phyloP scores from a whole-genome alignment of 805 yeast species.

The Kazachstania africana region DNA sequence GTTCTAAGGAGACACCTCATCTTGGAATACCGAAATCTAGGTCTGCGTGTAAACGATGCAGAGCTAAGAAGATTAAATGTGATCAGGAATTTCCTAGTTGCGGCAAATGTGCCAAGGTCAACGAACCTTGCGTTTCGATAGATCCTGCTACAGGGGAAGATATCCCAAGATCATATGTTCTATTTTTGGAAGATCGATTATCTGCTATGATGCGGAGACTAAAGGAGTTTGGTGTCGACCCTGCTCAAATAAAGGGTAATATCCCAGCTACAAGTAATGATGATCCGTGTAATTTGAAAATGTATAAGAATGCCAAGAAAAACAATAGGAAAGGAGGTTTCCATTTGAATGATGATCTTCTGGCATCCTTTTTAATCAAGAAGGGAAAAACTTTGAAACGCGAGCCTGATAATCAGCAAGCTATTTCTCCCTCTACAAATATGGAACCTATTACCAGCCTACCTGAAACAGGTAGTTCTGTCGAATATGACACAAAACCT shows the following conservation, averaged over 20 bases:
- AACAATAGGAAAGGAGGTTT: too few species aligned
- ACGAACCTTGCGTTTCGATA: conserved; percentile 65
- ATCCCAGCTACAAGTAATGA: conserved; percentile 21
- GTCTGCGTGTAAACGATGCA: too few species aligned
- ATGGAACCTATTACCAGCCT: too few species aligned
- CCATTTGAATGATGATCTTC: conserved; percentile 11
- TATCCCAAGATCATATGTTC: conserved; percentile 69
- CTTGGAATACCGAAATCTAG: too few species aligned
- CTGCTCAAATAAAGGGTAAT: conserved; percentile 14
- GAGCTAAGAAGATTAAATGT: too few species aligned
- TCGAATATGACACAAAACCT: too few species aligned
- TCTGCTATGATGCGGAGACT: conserved; percentile 43
- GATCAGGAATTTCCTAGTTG: conserved; percentile 49
- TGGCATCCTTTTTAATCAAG: conserved; percentile 19
- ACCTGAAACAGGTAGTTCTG: too few species aligned
- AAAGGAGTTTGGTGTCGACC: conserved; percentile 32
- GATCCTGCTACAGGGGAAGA: conserved; percentile 86
- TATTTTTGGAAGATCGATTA: conserved; percentile 57
- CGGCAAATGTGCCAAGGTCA: conserved; percentile 43
- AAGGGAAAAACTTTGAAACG: conserved; percentile 13
- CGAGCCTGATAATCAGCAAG: too few species aligned
- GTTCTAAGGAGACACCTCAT: too few species aligned
- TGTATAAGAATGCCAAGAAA: too few species aligned
- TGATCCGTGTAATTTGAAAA: conserved; percentile 19
- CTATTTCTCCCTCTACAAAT: too few species aligned